Conservation (phyloP, 2,329 filamentous ascomycete species). For the Paramyrothecium sp. region DNA sequence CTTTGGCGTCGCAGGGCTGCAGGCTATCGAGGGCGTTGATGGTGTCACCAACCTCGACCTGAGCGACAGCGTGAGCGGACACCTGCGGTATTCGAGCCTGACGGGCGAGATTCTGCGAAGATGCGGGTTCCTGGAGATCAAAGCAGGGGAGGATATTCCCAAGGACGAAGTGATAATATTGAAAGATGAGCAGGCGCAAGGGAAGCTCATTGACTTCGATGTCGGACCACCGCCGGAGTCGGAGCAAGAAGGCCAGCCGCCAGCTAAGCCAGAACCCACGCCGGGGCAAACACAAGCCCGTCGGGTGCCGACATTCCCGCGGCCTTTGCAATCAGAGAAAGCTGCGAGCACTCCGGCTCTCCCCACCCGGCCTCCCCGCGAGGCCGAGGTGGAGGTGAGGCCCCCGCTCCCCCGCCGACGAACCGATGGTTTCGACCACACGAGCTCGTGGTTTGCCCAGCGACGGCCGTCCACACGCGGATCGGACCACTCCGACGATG, state of each 20-base stretch:
- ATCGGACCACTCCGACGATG: slow-evolving; percentile 28
- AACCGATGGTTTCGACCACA: slow-evolving; percentile 1
- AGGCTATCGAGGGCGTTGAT: slow-evolving; percentile 65
- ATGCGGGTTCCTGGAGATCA: slow-evolving; percentile 49
- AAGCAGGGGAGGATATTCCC: slow-evolving; percentile 45
- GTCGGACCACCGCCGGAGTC: slow-evolving; percentile 9
- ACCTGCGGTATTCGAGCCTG: slow-evolving; percentile 51
- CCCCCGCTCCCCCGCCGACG: slow-evolving; percentile 17
- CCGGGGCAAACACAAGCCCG: no score
- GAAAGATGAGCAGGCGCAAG: slow-evolving; percentile 33
- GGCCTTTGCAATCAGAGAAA: neutral
- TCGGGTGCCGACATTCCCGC: no score
- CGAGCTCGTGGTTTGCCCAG: neutral
- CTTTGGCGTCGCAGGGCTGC: slow-evolving; percentile 79
- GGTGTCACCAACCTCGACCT: slow-evolving; percentile 61
- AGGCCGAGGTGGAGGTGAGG: neutral
- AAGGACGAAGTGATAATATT: slow-evolving; percentile 50
- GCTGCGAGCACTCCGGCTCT: neutral
- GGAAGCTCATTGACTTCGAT: slow-evolving; percentile 27
- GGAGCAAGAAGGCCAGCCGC: slow-evolving; percentile 8
- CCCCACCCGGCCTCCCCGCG: neutral
- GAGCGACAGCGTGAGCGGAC: slow-evolving; percentile 50
- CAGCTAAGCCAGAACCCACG: neutral
- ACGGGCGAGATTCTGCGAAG: slow-evolving; percentile 49
- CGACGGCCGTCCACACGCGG: slow-evolving; percentile 21